A percentile compares a stretch with the other conserved stretches of the same genome.
phyloP scores from a whole-genome alignment of 768 basidiomycete genomes.

The Lenzites betulinus region DNA sequence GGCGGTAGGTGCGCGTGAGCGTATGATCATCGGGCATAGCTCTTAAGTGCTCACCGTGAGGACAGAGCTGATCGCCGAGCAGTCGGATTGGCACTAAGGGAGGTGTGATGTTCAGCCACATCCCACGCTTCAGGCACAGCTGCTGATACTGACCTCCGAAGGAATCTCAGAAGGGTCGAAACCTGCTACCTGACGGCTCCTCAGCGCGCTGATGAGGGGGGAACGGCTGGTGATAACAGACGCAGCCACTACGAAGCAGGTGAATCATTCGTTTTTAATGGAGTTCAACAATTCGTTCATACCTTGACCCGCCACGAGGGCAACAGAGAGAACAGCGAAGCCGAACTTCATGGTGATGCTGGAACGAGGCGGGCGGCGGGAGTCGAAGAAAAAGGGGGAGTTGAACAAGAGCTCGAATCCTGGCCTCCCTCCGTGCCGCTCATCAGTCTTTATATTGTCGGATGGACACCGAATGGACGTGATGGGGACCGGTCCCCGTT shows the following conservation, averaged over 20 bases:
- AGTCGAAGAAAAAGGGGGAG: background rate
- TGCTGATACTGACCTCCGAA: background rate
- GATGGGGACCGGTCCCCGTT: too few species aligned
- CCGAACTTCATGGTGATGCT: conserved; percentile 15
- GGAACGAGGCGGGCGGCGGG: background rate
- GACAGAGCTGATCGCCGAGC: conserved; percentile 4
- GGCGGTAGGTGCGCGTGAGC: background rate
- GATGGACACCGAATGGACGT: background rate
- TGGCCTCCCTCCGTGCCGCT: background rate
- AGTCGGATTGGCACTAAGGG: conserved; percentile 13
- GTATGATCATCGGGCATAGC: too few species aligned
- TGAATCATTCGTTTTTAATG: background rate
- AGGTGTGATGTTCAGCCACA: background rate
- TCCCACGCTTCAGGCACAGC: background rate
- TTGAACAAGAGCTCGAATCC: conserved; percentile 4
- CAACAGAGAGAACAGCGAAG: conserved; percentile 10
- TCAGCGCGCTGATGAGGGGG: background rate
- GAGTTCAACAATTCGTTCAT: background rate
- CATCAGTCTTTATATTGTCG: background rate
- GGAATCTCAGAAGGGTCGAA: conserved; percentile 8
- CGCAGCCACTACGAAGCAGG: background rate
- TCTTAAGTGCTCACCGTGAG: conserved; percentile 8
- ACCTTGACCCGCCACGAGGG: conserved; percentile 19
- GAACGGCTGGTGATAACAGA: background rate
- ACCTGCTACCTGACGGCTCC: conserved; percentile 1